phyloP scores from a whole-genome alignment of 2,329 filamentous ascomycete species.

The Eutypella sp. region DNA sequence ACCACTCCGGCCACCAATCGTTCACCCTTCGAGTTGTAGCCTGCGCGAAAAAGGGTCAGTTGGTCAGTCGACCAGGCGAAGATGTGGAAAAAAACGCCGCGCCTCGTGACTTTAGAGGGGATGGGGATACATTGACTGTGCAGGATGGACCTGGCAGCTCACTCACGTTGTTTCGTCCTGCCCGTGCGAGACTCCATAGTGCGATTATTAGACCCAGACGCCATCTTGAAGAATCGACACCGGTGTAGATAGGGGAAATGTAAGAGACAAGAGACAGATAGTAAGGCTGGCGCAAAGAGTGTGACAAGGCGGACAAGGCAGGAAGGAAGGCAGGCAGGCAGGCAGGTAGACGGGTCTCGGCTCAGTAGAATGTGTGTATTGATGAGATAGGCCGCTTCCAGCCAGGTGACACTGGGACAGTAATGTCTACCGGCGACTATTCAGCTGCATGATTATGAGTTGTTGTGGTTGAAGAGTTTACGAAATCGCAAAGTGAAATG shows the following conservation, averaged over 20 bases:
- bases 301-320: constrained; percentile 9
- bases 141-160: constrained; percentile 5
- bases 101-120: constrained; percentile 10
- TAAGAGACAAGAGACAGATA: no score
- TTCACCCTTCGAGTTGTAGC: constrained; percentile 88
- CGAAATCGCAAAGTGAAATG: not conserved
- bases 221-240: constrained; percentile 18
- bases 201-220: constrained; percentile 35
- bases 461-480: constrained; percentile 2
- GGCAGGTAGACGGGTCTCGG: constrained; percentile 5
- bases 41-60: constrained; percentile 49
- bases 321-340: not conserved
- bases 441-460: constrained; percentile 29
- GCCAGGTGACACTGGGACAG: constrained; percentile 26
- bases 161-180: constrained; percentile 77
- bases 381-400: constrained; percentile 14
- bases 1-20: constrained; percentile 93
- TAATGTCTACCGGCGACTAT: constrained; percentile 26
- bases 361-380: constrained; percentile 8
- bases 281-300: no score
- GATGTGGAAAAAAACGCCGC: constrained; percentile 15
- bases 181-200: constrained; percentile 71
- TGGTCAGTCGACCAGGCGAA: constrained; percentile 26
- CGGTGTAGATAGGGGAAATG: constrained; percentile 10
- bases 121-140: constrained; percentile 11